These are phyloP conservation scores for Sclerotinia subarctica DNA, from an alignment of 2,329 filamentous ascomycete genomes.

Conservation along the genomic window DNA sequence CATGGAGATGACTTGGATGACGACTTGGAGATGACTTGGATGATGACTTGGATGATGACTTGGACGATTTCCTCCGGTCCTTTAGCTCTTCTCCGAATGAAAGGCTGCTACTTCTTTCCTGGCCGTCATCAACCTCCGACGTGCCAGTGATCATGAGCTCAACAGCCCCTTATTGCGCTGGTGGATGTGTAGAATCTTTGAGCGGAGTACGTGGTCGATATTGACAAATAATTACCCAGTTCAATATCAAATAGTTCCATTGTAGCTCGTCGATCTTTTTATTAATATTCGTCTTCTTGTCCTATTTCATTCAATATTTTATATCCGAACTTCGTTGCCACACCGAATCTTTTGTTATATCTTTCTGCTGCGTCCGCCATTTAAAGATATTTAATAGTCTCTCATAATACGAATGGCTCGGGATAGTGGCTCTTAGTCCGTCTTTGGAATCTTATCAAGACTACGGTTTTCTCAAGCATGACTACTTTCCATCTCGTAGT, in stretches of 20 bases:
- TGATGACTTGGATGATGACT: too few species aligned
- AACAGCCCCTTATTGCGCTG: background rate
- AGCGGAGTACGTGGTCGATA: background rate
- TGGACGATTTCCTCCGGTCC: background rate
- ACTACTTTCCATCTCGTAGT: background rate
- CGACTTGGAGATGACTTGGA: too few species aligned
- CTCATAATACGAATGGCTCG: background rate
- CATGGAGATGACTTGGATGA: background rate
- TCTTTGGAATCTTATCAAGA: background rate
- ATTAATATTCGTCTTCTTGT: too few species aligned
- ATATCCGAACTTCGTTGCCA: background rate
- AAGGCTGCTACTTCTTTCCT: background rate
- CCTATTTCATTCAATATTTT: background rate
- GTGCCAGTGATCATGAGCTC: background rate
- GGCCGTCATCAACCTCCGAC: background rate
- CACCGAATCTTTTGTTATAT: background rate
- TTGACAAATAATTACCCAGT: too few species aligned
- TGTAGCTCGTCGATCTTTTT: background rate
- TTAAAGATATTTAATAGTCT: background rate
- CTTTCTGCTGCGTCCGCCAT: background rate
- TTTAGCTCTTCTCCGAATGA: background rate
- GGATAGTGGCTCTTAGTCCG: background rate
- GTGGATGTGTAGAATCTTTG: background rate
- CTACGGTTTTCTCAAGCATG: background rate
- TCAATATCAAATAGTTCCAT: too few species aligned